Evolutionary conservation across 1,284 basidiomycete genomes (phyloP).

Genomic region (Sanguinoderma infundibulare): DNA sequence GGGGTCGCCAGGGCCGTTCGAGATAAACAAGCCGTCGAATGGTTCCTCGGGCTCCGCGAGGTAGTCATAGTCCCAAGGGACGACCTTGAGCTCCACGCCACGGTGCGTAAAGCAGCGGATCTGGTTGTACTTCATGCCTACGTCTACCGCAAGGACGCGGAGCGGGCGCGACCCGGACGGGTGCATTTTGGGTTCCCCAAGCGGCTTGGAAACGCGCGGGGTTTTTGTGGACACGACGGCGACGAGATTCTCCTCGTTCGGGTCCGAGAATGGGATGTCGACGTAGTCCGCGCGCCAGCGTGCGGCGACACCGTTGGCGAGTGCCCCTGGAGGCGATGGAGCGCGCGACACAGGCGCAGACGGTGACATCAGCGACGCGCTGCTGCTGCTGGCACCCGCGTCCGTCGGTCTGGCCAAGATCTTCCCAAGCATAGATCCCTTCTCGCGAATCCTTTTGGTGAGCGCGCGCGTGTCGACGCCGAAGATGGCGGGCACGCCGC

Average conservation of each 20-base stretch:
- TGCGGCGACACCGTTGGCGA: slow-evolving; percentile 1
- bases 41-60: slow-evolving; percentile 73
- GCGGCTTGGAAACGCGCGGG: slow-evolving; percentile 76
- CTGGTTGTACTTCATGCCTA: slow-evolving; percentile 99
- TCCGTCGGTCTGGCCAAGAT: slow-evolving; percentile 67
- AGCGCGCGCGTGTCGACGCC: slow-evolving; percentile 97
- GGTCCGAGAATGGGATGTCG: slow-evolving; percentile 86
- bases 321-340: slow-evolving; percentile 52
- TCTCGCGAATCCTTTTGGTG: slow-evolving; percentile 95
- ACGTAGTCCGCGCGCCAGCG: slow-evolving; percentile 84
- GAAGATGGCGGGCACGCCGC: slow-evolving; percentile 93
- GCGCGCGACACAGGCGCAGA: slow-evolving; percentile 53
- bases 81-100: slow-evolving; percentile 95
- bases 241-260: slow-evolving; percentile 91
- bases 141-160: slow-evolving; percentile 91
- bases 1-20: slow-evolving; percentile 98
- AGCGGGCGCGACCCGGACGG: slow-evolving; percentile 79
- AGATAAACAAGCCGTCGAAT: slow-evolving; percentile 96
- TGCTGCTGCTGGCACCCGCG: slow-evolving; percentile 24
- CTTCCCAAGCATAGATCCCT: slow-evolving; percentile 91
- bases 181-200: slow-evolving; percentile 65
- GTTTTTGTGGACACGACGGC: slow-evolving; percentile 81
- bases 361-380: slow-evolving; percentile 29
- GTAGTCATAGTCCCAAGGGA: slow-evolving; percentile 98
- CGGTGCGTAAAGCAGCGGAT: slow-evolving; percentile 95